Evolutionary conservation across 306 rosid species (phyloP), one percentile per base, ranked within the genome.

Genomic region (Spatholobus suberectus): DNA sequence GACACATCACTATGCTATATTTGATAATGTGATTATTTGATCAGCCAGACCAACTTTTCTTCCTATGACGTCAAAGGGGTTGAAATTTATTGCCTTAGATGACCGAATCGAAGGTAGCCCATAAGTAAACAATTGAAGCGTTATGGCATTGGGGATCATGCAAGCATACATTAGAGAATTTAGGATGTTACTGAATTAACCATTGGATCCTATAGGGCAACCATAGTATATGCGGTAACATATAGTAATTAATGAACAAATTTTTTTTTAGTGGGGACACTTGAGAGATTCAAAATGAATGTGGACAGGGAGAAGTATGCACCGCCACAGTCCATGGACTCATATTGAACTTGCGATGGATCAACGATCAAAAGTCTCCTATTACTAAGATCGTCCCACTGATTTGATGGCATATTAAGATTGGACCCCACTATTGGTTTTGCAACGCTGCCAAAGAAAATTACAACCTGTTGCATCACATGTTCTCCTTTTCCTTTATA

Each of bases 401-500:
- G 82, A 85, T 75, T 80, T 67, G 87, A 67, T 61, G 65, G 73
- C 80, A 68, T 70, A 76, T 81, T 67, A 17, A 67, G 29, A 46
- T 46, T 70, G 85, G 85, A 85, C 85, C 88, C 85, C 83, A 69
- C 82, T 15, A 0, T 76, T 17, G 15, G 66, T 65, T 55, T 69
- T 29, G 82, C 7, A 32, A 69, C 43, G 75, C 79, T 70, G 44
- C 82, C 79, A 59, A 76, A 69, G 76, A 37, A 41, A 58, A 69
- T 83, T 83, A 80, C 77, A 70, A 83, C 73, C 85, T 83, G 80
- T 74, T 67, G 61, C 80, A 40, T 77, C 85, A 61, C 89, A 75
- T 74, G 84, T 66, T 86, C 71, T 24, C 70, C 37, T 38, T 57
- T 35, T 27, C 17, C 75, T 74, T 54, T 63, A 57, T 43, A 32